Percentiles rank a stretch among this genome's conserved stretches.
phyloP scores from a whole-genome alignment of 352 stramenopile species.

The Globisporangium ultimum region DNA sequence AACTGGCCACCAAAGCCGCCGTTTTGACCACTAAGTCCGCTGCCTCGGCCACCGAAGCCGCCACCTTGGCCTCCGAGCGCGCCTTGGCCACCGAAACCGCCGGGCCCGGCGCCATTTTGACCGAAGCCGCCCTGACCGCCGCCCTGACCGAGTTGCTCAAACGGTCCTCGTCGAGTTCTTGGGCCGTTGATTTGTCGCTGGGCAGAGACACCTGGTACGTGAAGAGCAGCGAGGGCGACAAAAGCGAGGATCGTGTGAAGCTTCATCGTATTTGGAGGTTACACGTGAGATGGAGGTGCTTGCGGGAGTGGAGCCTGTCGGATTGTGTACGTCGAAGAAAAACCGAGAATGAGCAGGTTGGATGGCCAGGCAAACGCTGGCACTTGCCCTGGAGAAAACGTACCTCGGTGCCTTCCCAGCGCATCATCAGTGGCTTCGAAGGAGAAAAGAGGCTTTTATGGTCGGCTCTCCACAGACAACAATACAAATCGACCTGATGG shows the following conservation, averaged over 20 bases:
- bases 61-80: background rate
- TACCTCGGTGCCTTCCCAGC: no score
- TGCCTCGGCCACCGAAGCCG: background rate
- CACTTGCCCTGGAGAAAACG: no score
- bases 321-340: conserved; percentile 4
- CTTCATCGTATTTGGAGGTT: background rate
- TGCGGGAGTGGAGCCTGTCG: background rate
- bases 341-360: conserved; percentile 6
- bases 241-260: conserved; percentile 3
- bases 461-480: no score
- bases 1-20: no score
- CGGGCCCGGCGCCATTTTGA: background rate
- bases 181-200: conserved; percentile 1
- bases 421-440: no score
- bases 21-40: background rate
- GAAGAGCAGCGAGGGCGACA: background rate
- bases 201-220: background rate
- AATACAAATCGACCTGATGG: no score
- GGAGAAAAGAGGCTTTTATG: no score
- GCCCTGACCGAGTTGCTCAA: conserved; percentile 5
- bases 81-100: background rate
- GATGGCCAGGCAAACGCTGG: no score
- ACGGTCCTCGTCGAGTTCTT: background rate
- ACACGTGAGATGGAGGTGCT: conserved; percentile 1
- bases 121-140: background rate